phyloP scores from a whole-genome alignment of 1,284 basidiomycete genomes.

The Paramarasmius palmivorus region DNA sequence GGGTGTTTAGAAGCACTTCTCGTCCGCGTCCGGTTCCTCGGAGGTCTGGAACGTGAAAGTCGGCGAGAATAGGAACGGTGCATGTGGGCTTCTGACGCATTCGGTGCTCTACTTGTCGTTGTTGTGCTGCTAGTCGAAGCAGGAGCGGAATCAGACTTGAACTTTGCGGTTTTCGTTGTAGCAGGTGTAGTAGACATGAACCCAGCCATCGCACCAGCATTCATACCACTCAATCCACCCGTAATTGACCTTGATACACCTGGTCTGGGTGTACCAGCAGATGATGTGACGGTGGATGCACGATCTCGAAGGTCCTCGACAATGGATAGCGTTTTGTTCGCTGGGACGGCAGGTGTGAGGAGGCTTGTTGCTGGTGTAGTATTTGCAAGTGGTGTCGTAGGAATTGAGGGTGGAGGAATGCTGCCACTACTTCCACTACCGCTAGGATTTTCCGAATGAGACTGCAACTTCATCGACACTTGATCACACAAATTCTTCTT shows the following conservation, averaged over 20 bases:
- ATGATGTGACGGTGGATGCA: background rate
- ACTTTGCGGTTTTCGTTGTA: background rate
- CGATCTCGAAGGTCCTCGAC: background rate
- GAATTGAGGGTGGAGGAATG: too few relatives aligned
- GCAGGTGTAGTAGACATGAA: background rate
- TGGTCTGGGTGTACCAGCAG: background rate
- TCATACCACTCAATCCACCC: too few relatives aligned
- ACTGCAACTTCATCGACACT: too few relatives aligned
- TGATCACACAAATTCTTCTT: constrained; percentile 8
- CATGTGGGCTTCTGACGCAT: background rate
- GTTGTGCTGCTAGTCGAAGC: too few relatives aligned
- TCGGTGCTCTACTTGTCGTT: background rate
- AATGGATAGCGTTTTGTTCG: background rate
- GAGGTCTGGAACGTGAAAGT: background rate
- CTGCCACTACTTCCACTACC: too few relatives aligned
- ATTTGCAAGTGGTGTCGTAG: background rate
- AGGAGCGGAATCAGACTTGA: background rate
- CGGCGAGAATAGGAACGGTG: background rate
- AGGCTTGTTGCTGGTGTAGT: constrained; percentile 4
- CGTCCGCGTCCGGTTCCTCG: background rate
- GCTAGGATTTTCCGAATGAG: too few relatives aligned
- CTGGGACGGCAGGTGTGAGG: background rate
- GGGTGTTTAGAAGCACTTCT: background rate
- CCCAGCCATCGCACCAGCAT: background rate
- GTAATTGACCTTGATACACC: background rate